phyloP scores from a whole-genome alignment of 83 land plant genomes.

The Larix sibirica region DNA sequence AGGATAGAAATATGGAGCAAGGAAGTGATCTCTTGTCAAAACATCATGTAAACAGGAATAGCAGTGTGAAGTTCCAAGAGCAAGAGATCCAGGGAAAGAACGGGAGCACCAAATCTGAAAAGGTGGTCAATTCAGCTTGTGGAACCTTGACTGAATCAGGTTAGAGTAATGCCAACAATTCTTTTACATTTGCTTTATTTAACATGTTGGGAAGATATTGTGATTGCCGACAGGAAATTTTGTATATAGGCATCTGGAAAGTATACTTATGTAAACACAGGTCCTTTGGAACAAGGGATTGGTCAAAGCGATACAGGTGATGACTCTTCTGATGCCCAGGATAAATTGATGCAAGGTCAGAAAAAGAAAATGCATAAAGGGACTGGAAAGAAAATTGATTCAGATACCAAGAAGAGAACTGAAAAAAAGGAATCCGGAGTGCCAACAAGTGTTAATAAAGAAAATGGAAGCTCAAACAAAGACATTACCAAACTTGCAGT shows the following conservation, averaged over 20 bases:
- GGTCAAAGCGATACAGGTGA: background rate
- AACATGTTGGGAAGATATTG: background rate
- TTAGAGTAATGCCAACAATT: background rate
- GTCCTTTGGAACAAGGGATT: background rate
- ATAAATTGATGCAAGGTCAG: background rate
- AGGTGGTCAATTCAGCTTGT: background rate
- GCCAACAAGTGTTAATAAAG: background rate
- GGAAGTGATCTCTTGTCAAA: background rate
- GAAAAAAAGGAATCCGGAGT: background rate
- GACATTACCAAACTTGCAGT: background rate
- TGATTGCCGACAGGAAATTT: background rate
- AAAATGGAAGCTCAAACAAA: background rate
- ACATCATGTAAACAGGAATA: background rate
- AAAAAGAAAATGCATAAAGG: background rate
- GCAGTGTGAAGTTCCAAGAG: background rate
- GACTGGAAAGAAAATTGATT: background rate
- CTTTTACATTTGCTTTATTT: background rate
- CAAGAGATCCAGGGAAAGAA: background rate
- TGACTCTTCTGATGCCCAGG: background rate
- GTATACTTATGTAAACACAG: conserved; percentile 6
- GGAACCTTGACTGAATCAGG: background rate
- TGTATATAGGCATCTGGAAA: background rate
- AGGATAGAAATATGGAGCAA: conserved; percentile 3
- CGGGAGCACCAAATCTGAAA: background rate
- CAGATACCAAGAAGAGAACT: background rate